Evolutionary conservation across 768 basidiomycete species (phyloP).

Genomic region (Boletus rufocinnamomeus): DNA sequence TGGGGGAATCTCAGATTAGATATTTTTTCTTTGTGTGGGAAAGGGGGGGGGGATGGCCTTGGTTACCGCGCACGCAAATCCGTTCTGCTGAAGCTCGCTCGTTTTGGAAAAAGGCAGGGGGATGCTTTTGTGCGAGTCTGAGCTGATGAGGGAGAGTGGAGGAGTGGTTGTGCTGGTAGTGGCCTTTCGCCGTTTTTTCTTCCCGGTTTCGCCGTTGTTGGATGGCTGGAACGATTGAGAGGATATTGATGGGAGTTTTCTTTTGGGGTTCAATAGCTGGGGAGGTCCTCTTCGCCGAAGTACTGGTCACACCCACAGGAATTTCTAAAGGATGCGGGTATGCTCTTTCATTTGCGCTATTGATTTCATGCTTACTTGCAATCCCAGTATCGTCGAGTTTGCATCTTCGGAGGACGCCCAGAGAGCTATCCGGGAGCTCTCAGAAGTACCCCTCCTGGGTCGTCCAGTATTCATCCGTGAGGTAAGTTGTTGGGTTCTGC

Average conservation of each 20-base stretch:
- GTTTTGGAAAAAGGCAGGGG: conserved; percentile 36
- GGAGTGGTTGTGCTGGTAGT: conserved; percentile 33
- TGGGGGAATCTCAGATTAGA: conserved; percentile 56
- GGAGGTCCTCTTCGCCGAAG: conserved; percentile 99
- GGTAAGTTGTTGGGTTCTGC: conserved; percentile 45
- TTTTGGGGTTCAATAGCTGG: conserved; percentile 93
- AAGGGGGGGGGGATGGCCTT: conserved; percentile 27
- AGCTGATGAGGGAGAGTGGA: conserved; percentile 40
- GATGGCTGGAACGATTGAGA: conserved; percentile 61
- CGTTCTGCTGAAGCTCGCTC: conserved; percentile 41
- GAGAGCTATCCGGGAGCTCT: conserved; percentile 85
- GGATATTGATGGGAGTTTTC: conserved; percentile 95
- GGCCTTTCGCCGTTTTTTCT: conserved; percentile 44
- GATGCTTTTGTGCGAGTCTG: conserved; percentile 34
- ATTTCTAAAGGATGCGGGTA: conserved; percentile 99
- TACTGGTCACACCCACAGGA: conserved; percentile 93
- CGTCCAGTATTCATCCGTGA: conserved; percentile 96
- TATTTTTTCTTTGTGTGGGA: conserved; percentile 50
- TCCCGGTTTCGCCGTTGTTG: conserved; percentile 46
- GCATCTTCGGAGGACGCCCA: conserved; percentile 87
- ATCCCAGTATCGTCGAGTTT: conserved; percentile 88
- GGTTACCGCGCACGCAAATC: conserved; percentile 35
- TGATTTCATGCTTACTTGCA: conserved; percentile 15
- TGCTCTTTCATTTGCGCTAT: conserved; percentile 36
- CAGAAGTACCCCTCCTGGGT: conserved; percentile 87